These are phyloP conservation scores for Penicillium sp. DNA, from an alignment of 2,329 filamentous ascomycete species.

Conservation along the genomic window DNA sequence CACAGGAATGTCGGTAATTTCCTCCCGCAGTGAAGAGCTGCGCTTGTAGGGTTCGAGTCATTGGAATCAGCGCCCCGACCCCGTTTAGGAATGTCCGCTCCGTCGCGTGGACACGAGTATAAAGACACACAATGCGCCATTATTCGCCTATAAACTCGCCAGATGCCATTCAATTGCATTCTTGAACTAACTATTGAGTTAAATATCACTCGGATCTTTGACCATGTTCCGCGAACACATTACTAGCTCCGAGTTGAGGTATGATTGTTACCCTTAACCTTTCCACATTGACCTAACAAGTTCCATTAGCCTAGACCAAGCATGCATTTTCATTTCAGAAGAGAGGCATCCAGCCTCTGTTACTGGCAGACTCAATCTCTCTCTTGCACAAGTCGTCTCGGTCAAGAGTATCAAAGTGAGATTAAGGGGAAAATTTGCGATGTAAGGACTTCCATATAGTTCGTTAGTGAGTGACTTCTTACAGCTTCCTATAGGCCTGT, in stretches of 20 bases:
- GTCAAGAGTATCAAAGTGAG: constrained; percentile 14
- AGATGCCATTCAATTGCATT: neutral
- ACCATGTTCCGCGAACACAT: constrained; percentile 5
- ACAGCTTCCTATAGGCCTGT: neutral
- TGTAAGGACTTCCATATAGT: constrained; percentile 7
- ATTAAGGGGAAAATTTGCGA: constrained; percentile 11
- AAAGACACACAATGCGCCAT: constrained; percentile 1
- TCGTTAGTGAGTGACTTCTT: neutral
- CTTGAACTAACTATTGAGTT: neutral
- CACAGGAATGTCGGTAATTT: constrained; percentile 1
- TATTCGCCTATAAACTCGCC: neutral
- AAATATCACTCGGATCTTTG: neutral
- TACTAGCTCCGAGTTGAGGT: neutral
- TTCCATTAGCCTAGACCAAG: constrained; percentile 10
- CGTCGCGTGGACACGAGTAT: neutral
- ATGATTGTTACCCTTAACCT: neutral
- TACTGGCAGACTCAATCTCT: constrained; percentile 10
- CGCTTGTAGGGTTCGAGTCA: neutral
- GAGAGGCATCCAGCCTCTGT: neutral
- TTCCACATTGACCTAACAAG: neutral
- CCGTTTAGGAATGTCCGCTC: constrained; percentile 8
- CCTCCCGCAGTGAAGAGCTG: neutral
- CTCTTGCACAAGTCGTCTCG: constrained; percentile 1
- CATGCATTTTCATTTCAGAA: constrained; percentile 14
- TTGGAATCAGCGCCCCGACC: constrained; percentile 1